These are phyloP conservation scores for Fusarium chuoi DNA, from an alignment of 2,329 filamentous ascomycete species.

Conservation along the genomic window DNA sequence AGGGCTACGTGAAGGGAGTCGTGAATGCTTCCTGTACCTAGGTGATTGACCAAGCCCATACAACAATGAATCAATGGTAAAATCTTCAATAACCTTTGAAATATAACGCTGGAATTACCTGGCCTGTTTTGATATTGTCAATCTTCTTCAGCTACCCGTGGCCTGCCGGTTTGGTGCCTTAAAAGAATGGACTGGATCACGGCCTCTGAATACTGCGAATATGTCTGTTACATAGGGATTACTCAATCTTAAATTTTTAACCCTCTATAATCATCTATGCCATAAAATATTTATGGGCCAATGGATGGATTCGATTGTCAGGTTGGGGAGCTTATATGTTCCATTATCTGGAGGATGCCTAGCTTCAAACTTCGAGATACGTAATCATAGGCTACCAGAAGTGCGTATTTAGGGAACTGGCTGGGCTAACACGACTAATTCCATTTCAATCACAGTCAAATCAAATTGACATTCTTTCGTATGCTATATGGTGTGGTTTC, in stretches of 20 bases:
- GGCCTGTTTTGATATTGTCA: background rate
- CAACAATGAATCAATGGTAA: background rate
- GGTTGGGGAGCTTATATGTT: background rate
- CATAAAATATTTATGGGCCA: background rate
- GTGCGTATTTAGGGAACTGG: background rate
- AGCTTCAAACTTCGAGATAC: background rate
- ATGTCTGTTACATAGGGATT: background rate
- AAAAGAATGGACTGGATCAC: background rate
- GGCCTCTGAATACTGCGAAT: background rate
- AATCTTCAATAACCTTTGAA: background rate
- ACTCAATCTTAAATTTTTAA: background rate
- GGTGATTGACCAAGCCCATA: background rate
- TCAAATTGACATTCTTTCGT: background rate
- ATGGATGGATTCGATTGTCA: background rate
- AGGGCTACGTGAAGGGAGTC: background rate
- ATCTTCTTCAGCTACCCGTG: background rate
- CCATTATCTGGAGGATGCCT: background rate
- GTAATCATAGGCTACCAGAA: background rate
- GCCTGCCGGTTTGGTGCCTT: background rate
- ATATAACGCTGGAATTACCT: background rate
- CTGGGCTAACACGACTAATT: background rate
- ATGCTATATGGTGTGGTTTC: background rate
- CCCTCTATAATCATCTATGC: background rate
- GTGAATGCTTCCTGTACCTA: background rate
- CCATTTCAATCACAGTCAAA: background rate